phyloP scores from a whole-genome alignment of 2,329 filamentous ascomycete genomes.

The Botrytis fragariae region DNA sequence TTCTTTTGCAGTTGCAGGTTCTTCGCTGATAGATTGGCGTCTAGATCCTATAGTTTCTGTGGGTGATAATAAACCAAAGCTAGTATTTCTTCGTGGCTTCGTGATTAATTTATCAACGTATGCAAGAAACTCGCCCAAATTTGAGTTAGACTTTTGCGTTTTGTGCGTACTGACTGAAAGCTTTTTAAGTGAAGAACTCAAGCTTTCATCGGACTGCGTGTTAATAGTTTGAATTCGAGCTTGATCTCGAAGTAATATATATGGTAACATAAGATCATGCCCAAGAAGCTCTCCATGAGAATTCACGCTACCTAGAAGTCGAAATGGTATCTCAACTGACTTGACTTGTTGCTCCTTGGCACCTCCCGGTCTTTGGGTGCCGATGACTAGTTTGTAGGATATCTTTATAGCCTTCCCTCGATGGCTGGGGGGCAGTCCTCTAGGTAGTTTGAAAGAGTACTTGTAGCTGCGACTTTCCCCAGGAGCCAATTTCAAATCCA shows the following conservation, averaged over 20 bases:
- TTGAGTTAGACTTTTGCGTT: slow-evolving; percentile 35
- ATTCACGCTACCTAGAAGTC: slow-evolving; percentile 90
- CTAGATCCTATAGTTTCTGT: slow-evolving; percentile 57
- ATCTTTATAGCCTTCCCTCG: slow-evolving; percentile 93
- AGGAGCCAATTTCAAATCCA: slow-evolving; percentile 81
- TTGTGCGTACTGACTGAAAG: slow-evolving; percentile 34
- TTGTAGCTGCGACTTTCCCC: slow-evolving; percentile 86
- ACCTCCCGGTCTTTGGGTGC: slow-evolving; percentile 81
- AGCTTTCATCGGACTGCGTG: slow-evolving; percentile 23
- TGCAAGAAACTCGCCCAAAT: slow-evolving; percentile 64
- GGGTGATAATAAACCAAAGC: slow-evolving; percentile 67
- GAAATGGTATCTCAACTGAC: slow-evolving; percentile 89
- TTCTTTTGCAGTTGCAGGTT: slow-evolving; percentile 68
- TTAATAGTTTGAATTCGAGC: slow-evolving; percentile 47
- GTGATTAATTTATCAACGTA: slow-evolving; percentile 76
- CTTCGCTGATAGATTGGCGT: slow-evolving; percentile 54
- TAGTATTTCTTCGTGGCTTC: slow-evolving; percentile 52
- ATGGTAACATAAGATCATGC: slow-evolving; percentile 92
- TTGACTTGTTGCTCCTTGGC: slow-evolving; percentile 78
- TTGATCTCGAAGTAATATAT: slow-evolving; percentile 82
- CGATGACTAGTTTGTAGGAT: slow-evolving; percentile 84
- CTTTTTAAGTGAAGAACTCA: slow-evolving; percentile 19
- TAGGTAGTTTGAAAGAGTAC: slow-evolving; percentile 82
- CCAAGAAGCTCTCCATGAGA: slow-evolving; percentile 82
- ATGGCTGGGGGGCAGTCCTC: slow-evolving; percentile 86